Percentiles rank a stretch among this genome's conserved stretches.
Conservation (phyloP, 352 stramenopile species). For the Pythium graminicola region DNA sequence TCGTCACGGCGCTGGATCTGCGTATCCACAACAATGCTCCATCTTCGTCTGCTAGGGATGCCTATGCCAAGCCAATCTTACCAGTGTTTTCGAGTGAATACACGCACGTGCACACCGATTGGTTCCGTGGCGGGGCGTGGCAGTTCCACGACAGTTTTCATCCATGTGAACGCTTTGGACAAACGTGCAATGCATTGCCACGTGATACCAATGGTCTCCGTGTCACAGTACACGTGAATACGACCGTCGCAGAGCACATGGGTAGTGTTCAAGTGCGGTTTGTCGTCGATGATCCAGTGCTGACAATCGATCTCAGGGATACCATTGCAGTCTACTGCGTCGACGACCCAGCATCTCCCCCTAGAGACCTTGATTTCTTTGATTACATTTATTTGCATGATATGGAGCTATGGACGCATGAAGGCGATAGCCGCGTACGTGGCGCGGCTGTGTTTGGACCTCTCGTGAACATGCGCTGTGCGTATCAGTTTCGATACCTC, state of each 20-base stretch:
- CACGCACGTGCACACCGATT: constrained; percentile 1
- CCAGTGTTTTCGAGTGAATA: constrained; percentile 10
- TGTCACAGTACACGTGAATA: constrained; percentile 5
- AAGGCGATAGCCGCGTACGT: constrained; percentile 3
- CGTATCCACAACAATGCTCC: constrained; percentile 7
- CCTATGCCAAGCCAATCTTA: constrained; percentile 1
- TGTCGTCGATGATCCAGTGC: neutral
- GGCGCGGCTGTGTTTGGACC: constrained; percentile 14
- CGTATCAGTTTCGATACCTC: constrained; percentile 30
- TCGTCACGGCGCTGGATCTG: constrained; percentile 11
- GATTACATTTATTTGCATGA: constrained; percentile 13
- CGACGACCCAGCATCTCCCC: constrained; percentile 6
- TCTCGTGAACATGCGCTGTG: constrained; percentile 28
- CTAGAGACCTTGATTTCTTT: constrained; percentile 8
- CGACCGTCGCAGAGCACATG: constrained; percentile 14
- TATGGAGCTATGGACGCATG: neutral
- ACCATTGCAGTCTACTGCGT: constrained; percentile 16
- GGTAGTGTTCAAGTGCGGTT: constrained; percentile 3
- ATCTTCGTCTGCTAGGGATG: neutral
- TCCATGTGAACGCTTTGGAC: constrained; percentile 12
- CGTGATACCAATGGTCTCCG: neutral
- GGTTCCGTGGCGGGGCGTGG: constrained; percentile 17
- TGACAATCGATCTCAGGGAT: constrained; percentile 3
- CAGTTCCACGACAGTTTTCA: constrained; percentile 15
- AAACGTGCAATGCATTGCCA: neutral